phyloP scores from a whole-genome alignment of 257 asterid species.

The Lycium barbarum region DNA sequence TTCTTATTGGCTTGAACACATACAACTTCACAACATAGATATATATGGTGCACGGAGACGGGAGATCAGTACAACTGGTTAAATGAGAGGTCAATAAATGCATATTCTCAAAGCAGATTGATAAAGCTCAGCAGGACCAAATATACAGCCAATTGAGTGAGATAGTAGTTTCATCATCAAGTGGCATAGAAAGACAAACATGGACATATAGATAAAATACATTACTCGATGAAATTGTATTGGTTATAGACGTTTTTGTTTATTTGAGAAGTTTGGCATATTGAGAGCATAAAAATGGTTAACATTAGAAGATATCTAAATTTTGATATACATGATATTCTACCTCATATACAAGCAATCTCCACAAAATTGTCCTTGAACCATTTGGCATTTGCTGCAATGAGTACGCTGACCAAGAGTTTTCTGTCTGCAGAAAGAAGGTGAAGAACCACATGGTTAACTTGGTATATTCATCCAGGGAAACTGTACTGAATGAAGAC shows the following conservation, averaged over 20 bases:
- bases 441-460: background rate
- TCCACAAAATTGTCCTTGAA: slow-evolving; percentile 98
- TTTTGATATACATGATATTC: slow-evolving; percentile 4
- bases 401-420: slow-evolving; percentile 90
- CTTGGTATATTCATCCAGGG: background rate
- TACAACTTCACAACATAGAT: background rate
- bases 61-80: background rate
- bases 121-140: background rate
- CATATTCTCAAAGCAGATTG: background rate
- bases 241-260: background rate
- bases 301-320: background rate
- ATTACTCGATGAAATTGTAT: background rate
- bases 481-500: background rate
- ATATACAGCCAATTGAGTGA: background rate
- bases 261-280: slow-evolving; percentile 3
- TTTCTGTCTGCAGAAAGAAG: slow-evolving; percentile 75
- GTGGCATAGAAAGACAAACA: slow-evolving; percentile 24
- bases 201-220: background rate
- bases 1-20: background rate
- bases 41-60: background rate
- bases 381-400: slow-evolving; percentile 75
- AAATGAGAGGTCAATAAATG: background rate
- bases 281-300: background rate
- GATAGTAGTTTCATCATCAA: background rate
- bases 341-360: slow-evolving; percentile 98